Base-by-base conservation (phyloP, 2,329 filamentous ascomycete species). In the Cercospora canescens region DNA sequence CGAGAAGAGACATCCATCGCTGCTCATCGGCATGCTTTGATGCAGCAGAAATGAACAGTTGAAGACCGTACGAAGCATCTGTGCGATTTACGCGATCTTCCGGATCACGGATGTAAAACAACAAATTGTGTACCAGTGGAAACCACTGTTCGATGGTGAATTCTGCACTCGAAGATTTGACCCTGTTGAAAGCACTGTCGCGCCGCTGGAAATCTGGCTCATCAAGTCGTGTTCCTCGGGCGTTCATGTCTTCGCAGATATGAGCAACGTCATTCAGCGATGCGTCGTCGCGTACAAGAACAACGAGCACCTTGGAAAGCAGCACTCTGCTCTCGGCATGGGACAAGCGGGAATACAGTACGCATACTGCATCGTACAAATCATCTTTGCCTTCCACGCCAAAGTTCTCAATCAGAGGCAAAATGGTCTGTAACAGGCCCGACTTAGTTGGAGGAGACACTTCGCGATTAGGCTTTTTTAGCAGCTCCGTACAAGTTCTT, bases 341-440 rank as follows among this genome's bases (percentile, higher is more conserved):
- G 72, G 89, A 92, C 81, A 98, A 94, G 76, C 94, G 97, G 62
- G 92, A 91, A 76, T 97, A 98, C 35, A 98, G 85, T 0, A 91
- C 89, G 4, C 91, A 90, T 9, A 95, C 80, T 0, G 92, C 92
- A 54, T 87, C 83, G 76, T 91, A 96, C 0, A 96, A 87, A 86
- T 84, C 52, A 85, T 80, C 60, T 61, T 66, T 61, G 62, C 61
- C 16, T 34, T 65, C 18, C 11, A 71, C 67, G 21, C 67, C 65
- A 45, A 71, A 72, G 7, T 64, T 63, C 26, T 72, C 67, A 11
- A 76, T 64, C 70, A 97, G 96, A 67, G 90, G 88, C 75, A 95
- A 88, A 18, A 98, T 81, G 60, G 96, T 92, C 52, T 89, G 85
- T 39, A 99, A 81, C 35, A 99, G 84, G 21, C 89, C 88, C 6